Conservation (phyloP, 768 basidiomycete species). For the Calocera viscosa region DNA sequence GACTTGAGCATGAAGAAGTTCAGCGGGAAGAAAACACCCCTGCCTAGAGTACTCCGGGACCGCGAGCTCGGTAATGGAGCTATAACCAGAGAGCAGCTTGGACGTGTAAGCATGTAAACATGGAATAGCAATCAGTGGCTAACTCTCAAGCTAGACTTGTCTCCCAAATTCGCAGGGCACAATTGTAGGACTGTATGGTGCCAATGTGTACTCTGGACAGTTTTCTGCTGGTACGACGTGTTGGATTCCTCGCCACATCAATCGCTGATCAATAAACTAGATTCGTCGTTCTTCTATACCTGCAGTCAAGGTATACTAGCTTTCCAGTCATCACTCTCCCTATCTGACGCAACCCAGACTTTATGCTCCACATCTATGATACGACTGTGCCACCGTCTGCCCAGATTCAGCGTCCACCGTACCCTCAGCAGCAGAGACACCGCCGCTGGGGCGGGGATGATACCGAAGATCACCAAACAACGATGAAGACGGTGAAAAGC, state of each 20-base stretch:
- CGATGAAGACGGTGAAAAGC: conserved; percentile 43
- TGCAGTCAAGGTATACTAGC: conserved; percentile 59
- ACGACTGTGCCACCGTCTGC: conserved; percentile 37
- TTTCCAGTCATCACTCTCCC: conserved; percentile 7
- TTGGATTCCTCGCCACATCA: neutral
- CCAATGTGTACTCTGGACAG: conserved; percentile 76
- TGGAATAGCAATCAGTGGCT: neutral
- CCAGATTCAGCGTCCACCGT: neutral
- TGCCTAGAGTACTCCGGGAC: conserved; percentile 39
- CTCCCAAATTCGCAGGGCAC: conserved; percentile 72
- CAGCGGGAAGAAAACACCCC: neutral
- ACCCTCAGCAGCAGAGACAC: conserved; percentile 12
- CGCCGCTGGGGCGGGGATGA: conserved; percentile 18
- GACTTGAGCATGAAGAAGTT: conserved; percentile 36
- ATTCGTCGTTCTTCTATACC: conserved; percentile 87
- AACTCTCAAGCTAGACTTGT: conserved; percentile 37
- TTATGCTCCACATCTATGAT: conserved; percentile 78
- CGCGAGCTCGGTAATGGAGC: conserved; percentile 26
- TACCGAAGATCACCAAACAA: conserved; percentile 37
- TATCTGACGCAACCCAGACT: conserved; percentile 40
- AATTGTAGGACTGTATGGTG: conserved; percentile 55
- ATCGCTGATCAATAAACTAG: conserved; percentile 29
- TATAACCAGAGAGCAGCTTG: conserved; percentile 40
- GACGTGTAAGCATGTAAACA: conserved; percentile 35
- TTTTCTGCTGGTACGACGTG: conserved; percentile 51